Evolutionary conservation across 2,329 filamentous ascomycete species (phyloP).

Genomic region (Lojkania enalia): DNA sequence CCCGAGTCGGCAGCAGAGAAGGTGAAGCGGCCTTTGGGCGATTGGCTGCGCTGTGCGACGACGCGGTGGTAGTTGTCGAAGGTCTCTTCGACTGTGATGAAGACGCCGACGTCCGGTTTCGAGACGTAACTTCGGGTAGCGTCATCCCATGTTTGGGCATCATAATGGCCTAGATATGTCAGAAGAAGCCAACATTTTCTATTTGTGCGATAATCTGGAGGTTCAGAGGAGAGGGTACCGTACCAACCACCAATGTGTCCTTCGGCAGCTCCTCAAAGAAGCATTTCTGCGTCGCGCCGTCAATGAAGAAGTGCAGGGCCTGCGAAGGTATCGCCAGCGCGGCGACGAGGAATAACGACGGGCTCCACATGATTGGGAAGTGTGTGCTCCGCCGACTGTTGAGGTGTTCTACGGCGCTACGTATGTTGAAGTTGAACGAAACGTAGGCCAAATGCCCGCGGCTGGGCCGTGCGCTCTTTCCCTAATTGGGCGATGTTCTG

Average conservation of each 20-base stretch:
- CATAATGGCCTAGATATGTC: constrained; percentile 69
- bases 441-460: no score
- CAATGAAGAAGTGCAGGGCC: constrained; percentile 94
- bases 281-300: constrained; percentile 83
- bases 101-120: constrained; percentile 77
- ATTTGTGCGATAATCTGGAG: background rate
- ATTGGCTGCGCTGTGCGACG: constrained; percentile 81
- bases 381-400: constrained; percentile 21
- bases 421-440: no score
- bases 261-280: constrained; percentile 99
- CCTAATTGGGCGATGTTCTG: no score
- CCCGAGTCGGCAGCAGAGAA: constrained; percentile 95
- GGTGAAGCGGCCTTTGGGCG: constrained; percentile 80
- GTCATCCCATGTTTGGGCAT: constrained; percentile 80
- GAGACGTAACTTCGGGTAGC: constrained; percentile 68
- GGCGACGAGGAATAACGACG: constrained; percentile 67
- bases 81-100: constrained; percentile 92
- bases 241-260: constrained; percentile 91
- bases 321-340: constrained; percentile 65
- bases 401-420: no score
- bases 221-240: constrained; percentile 26
- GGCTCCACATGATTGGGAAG: constrained; percentile 37
- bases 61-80: constrained; percentile 99
- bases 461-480: no score
- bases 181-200: background rate